phyloP scores from a whole-genome alignment of 2,329 filamentous ascomycete genomes.

The Pestalotiopsis sp. region DNA sequence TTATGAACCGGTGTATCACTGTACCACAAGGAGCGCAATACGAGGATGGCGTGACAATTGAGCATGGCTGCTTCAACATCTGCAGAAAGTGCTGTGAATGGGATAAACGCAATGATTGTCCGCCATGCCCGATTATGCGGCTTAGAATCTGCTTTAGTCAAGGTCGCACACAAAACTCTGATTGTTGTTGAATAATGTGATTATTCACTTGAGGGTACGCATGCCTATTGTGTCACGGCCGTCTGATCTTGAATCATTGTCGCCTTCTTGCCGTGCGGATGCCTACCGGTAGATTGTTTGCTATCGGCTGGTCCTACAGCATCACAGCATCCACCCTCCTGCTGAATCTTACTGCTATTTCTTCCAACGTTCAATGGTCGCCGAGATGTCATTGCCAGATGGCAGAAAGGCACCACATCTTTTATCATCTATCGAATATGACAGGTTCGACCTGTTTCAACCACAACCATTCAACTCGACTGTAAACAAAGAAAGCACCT shows the following conservation, averaged over 20 bases:
- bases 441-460: background rate
- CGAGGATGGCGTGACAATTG: too few species aligned
- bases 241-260: background rate
- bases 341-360: too few species aligned
- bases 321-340: too few species aligned
- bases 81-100: background rate
- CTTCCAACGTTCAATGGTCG: too few species aligned
- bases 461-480: background rate
- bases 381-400: too few species aligned
- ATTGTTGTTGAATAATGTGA: background rate
- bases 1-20: too few species aligned
- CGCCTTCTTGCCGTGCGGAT: background rate
- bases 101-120: background rate
- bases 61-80: too few species aligned
- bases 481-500: background rate
- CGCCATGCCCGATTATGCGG: background rate
- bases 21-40: too few species aligned
- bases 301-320: too few species aligned
- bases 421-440: too few species aligned
- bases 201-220: background rate
- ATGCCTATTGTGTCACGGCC: background rate
- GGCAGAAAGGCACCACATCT: too few species aligned
- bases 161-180: background rate
- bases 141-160: background rate
- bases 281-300: background rate